Base-by-base conservation (phyloP, 345 rosid species). In the Ricinus communis region DNA sequence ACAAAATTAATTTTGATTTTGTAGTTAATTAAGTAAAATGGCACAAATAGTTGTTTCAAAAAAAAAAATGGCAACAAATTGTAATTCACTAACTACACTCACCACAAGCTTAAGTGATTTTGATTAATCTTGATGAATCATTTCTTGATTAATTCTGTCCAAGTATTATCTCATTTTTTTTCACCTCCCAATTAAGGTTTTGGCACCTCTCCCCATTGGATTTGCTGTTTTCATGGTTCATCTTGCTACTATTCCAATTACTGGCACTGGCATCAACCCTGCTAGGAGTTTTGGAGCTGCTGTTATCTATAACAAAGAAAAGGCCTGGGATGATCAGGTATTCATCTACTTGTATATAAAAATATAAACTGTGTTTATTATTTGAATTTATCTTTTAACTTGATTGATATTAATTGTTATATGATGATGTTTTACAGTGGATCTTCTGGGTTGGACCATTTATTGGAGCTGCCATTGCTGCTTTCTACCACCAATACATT, bases 261-360 rank as follows among this genome's bases (percentile, higher is more conserved):
- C 97, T 28, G 98, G 98, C 41, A 93, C 98, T 19, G 97, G 98
- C 51, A 93, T 93, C 76, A 93, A 93, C 83, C 98, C 98, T 16
- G 98, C 98, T 9, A 91, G 98, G 82, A 93, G 98, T 67, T 89
- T 93, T 8, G 98, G 98, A 57, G 98, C 98, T 62, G 98, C 98
- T 40, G 97, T 93, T 19, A 91, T 93, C 73, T 87, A 66, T 83
- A 87, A 88, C 86, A 4, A 82, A 56, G 84, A 84, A 15, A 91
- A 93, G 78, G 90, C 96, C 50, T 93, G 98, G 98, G 88, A 93
- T 82, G 97, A 93, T 80, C 98, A 93, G 72, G 98, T 92, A 85
- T 52, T 24, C 47, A 8, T 43, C 1, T 9, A 43, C 14, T 43
- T 43, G 11, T 43, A 3, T 43, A 4, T 12, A 43, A 4, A 43